Conservation (phyloP, 768 basidiomycete species). For the Trametes coccinea region DNA sequence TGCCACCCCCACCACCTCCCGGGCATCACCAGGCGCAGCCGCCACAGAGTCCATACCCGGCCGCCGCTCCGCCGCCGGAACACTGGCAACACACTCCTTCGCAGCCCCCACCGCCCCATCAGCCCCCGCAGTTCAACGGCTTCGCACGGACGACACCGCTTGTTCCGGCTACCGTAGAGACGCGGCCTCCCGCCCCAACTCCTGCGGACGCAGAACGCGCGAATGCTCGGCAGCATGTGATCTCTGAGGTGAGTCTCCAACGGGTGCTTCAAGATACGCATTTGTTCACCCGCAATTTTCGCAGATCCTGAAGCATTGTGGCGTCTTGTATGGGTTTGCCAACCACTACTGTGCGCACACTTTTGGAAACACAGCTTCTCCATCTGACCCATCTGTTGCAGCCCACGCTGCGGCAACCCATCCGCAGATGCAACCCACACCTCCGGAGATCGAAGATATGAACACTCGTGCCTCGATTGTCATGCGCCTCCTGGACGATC, state of each 20-base stretch:
- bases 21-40: slow-evolving; percentile 27
- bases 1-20: slow-evolving; percentile 21
- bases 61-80: slow-evolving; percentile 21
- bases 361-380: neutral
- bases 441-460: slow-evolving; percentile 69
- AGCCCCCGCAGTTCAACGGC: slow-evolving; percentile 23
- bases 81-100: slow-evolving; percentile 28
- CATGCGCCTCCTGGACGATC: slow-evolving; percentile 65
- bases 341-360: slow-evolving; percentile 58
- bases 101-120: slow-evolving; percentile 15
- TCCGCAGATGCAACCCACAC: slow-evolving; percentile 52
- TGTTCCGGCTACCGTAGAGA: slow-evolving; percentile 44
- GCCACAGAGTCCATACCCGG: slow-evolving; percentile 22
- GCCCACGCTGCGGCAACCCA: slow-evolving; percentile 42
- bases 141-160: slow-evolving; percentile 42
- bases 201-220: slow-evolving; percentile 39
- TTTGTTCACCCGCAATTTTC: neutral
- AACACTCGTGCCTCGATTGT: slow-evolving; percentile 63
- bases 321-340: slow-evolving; percentile 62
- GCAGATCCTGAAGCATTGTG: slow-evolving; percentile 65
- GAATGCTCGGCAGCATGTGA: slow-evolving; percentile 27
- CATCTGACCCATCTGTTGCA: slow-evolving; percentile 10
- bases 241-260: slow-evolving; percentile 44
- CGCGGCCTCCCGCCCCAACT: slow-evolving; percentile 37
- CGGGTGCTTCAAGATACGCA: neutral